Percentiles rank a stretch among this genome's conserved stretches.
phyloP scores from a whole-genome alignment of 805 yeast genomes.

The Saturnispora dispora region DNA sequence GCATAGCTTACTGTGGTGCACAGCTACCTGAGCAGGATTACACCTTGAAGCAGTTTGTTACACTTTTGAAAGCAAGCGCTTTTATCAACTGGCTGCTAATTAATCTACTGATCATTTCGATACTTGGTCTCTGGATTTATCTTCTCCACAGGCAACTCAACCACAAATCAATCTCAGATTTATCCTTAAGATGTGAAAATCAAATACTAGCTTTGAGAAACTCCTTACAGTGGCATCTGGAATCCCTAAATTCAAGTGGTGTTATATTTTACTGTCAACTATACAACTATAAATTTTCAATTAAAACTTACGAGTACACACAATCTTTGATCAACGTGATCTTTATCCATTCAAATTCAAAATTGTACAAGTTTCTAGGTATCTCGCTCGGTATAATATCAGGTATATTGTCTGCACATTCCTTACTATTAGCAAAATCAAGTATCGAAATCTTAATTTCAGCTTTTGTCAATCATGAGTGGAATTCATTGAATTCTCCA shows the following conservation, averaged over 20 bases:
- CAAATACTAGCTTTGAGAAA: background rate
- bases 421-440: slow-evolving; percentile 77
- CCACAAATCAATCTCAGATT: background rate
- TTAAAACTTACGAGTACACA: slow-evolving; percentile 11
- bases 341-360: background rate
- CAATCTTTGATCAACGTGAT: background rate
- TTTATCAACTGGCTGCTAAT: slow-evolving; percentile 51
- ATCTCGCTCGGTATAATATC: slow-evolving; percentile 55
- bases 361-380: slow-evolving; percentile 38
- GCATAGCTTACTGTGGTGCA: slow-evolving; percentile 76
- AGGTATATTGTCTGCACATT: slow-evolving; percentile 78
- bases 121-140: slow-evolving; percentile 25
- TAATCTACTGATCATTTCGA: slow-evolving; percentile 26
- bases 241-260: slow-evolving; percentile 4
- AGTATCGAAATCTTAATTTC: slow-evolving; percentile 59
- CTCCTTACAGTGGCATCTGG: background rate
- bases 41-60: slow-evolving; percentile 37
- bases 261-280: background rate
- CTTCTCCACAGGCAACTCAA: slow-evolving; percentile 12
- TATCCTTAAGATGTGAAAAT: background rate
- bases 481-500: slow-evolving; percentile 28
- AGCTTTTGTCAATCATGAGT: slow-evolving; percentile 28
- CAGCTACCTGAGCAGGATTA: slow-evolving; percentile 45
- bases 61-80: slow-evolving; percentile 31
- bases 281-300: slow-evolving; percentile 2